Evolutionary conservation across 2,329 filamentous ascomycete species (phyloP).

Genomic region (Xylaria hypoxylon): DNA sequence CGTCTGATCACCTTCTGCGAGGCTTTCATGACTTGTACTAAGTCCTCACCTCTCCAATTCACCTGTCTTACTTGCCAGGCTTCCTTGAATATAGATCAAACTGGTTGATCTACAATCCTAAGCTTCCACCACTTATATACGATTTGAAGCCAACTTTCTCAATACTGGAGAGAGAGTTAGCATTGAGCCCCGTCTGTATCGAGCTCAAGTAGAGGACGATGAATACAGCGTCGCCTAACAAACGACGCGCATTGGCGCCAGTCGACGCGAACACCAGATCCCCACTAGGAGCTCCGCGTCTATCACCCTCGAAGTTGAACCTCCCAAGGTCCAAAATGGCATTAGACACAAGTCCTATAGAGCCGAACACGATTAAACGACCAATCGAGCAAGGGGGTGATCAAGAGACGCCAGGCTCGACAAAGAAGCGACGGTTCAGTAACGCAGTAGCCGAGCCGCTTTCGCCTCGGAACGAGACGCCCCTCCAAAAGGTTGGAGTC

Average conservation of each 20-base stretch:
- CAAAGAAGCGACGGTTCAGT: slow-evolving; percentile 44
- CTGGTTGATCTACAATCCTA: slow-evolving; percentile 12
- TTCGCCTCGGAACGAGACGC: slow-evolving; percentile 21
- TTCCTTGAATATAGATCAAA: slow-evolving; percentile 6
- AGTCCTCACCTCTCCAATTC: not conserved
- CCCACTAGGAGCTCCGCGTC: slow-evolving; percentile 33
- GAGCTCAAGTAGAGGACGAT: slow-evolving; percentile 31
- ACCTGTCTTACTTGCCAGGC: not conserved
- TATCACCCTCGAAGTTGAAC: slow-evolving; percentile 38
- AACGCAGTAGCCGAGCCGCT: slow-evolving; percentile 14
- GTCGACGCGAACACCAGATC: slow-evolving; percentile 48
- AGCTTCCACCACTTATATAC: slow-evolving; percentile 20
- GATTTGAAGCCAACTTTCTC: slow-evolving; percentile 6
- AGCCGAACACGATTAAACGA: slow-evolving; percentile 37
- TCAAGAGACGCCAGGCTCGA: slow-evolving; percentile 22
- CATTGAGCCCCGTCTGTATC: not conserved
- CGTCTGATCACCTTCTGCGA: slow-evolving; percentile 8
- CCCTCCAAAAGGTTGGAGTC: slow-evolving; percentile 25
- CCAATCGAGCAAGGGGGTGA: slow-evolving; percentile 36
- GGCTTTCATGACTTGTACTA: not conserved
- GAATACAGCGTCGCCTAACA: slow-evolving; percentile 46
- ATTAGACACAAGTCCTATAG: slow-evolving; percentile 14
- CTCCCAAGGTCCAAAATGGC: slow-evolving; percentile 33
- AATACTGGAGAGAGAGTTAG: not conserved
- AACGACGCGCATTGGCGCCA: slow-evolving; percentile 48